Evolutionary conservation across 2,329 filamentous ascomycete genomes (phyloP).

Genomic region (Celoporthe dispersa): DNA sequence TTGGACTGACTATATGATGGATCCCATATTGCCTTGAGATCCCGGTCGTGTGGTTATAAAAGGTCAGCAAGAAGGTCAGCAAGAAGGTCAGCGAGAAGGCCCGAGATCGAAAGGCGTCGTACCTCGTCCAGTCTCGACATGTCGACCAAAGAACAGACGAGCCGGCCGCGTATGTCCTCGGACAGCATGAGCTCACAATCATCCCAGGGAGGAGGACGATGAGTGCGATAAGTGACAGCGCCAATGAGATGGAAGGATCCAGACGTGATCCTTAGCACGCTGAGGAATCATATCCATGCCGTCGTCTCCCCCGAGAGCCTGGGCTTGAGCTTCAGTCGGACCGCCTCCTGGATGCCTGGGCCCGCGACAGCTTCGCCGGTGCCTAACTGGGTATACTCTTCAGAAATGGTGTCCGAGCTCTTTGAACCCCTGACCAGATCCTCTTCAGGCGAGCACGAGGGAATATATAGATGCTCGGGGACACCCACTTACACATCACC

Average conservation of each 20-base stretch:
- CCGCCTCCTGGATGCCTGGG: neutral
- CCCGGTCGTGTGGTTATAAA: neutral
- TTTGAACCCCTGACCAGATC: neutral
- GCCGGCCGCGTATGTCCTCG: neutral
- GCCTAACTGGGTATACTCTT: neutral
- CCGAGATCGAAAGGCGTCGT: too few relatives aligned
- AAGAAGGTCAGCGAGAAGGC: neutral
- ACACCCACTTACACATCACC: neutral
- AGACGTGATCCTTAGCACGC: neutral
- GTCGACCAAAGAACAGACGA: neutral
- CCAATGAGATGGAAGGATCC: neutral
- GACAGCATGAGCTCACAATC: neutral
- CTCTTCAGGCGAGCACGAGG: neutral
- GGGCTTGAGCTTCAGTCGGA: neutral
- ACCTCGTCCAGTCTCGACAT: neutral
- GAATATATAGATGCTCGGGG: neutral
- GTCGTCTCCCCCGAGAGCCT: neutral
- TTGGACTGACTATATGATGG: neutral
- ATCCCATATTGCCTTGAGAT: neutral
- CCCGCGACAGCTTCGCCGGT: neutral
- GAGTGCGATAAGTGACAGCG: neutral
- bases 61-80: neutral
- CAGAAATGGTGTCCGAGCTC: neutral
- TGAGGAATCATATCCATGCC: neutral
- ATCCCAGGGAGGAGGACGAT: neutral